Evolutionary conservation across 2,329 filamentous ascomycete genomes (phyloP).

Genomic region (Fusarium neocosmosporiellum): DNA sequence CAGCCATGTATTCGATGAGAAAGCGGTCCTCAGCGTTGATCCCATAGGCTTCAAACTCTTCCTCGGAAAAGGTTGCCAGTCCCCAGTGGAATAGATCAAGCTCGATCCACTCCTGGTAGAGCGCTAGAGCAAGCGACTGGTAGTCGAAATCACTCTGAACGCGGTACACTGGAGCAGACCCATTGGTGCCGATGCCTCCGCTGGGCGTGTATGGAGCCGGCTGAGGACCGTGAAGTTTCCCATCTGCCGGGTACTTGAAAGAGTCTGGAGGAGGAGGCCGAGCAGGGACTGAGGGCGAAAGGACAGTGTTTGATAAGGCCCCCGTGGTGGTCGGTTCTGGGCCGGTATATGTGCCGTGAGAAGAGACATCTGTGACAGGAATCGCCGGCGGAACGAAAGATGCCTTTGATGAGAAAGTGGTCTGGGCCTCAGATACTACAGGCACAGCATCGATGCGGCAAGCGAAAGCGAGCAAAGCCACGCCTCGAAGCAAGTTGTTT

Average conservation of each 20-base stretch:
- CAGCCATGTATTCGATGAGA: slow-evolving; percentile 79
- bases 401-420: slow-evolving; percentile 48
- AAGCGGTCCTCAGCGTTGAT: slow-evolving; percentile 76
- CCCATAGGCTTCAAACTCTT: slow-evolving; percentile 76
- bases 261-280: slow-evolving; percentile 69
- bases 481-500: slow-evolving; percentile 2
- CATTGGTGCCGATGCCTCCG: slow-evolving; percentile 82
- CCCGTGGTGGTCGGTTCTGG: slow-evolving; percentile 73
- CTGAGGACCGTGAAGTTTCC: slow-evolving; percentile 72
- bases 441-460: slow-evolving; percentile 45
- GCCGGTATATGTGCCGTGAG: slow-evolving; percentile 77
- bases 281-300: slow-evolving; percentile 68
- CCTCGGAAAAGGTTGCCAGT: slow-evolving; percentile 73
- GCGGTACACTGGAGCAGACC: slow-evolving; percentile 79
- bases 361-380: slow-evolving; percentile 67
- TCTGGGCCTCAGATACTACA: slow-evolving; percentile 49
- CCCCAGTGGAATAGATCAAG: slow-evolving; percentile 85
- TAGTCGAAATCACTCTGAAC: slow-evolving; percentile 87
- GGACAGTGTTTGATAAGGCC: slow-evolving; percentile 68
- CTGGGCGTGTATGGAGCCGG: slow-evolving; percentile 78
- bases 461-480: slow-evolving; percentile 25
- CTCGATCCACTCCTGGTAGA: slow-evolving; percentile 89
- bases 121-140: slow-evolving; percentile 77
- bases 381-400: slow-evolving; percentile 42
- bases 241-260: slow-evolving; percentile 78